These are phyloP conservation scores for Lecanoromycetidae sp. DNA, from an alignment of 2,329 filamentous ascomycete species.

Conservation along the genomic window DNA sequence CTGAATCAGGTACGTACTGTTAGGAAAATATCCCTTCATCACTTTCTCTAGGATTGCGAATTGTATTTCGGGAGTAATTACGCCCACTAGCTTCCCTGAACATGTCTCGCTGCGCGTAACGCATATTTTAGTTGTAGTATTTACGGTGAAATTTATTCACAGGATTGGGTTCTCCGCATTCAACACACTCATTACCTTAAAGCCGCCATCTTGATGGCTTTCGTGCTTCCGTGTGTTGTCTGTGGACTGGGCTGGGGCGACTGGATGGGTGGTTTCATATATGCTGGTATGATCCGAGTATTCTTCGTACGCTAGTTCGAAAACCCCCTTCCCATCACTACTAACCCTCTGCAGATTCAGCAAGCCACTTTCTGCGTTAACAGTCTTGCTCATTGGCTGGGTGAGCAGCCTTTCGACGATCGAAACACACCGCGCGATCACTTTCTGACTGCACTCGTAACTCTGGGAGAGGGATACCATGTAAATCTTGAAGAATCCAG, in stretches of 20 bases:
- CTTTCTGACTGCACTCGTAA: constrained; percentile 72
- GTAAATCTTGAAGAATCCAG: too few relatives aligned
- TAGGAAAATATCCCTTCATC: too few relatives aligned
- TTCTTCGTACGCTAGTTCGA: too few relatives aligned
- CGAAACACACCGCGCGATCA: constrained; percentile 84
- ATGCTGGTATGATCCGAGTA: constrained; percentile 72
- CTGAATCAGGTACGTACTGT: constrained; percentile 81
- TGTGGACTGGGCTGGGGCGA: constrained; percentile 71
- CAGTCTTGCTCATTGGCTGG: constrained; percentile 80
- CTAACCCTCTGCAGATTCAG: too few relatives aligned
- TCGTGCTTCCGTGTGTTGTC: constrained; percentile 62
- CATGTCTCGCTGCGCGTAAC: too few relatives aligned
- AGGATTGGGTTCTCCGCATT: constrained; percentile 72
- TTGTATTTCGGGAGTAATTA: too few relatives aligned
- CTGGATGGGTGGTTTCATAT: constrained; percentile 70
- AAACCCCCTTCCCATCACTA: too few relatives aligned
- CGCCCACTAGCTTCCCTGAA: too few relatives aligned
- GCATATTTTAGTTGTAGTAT: too few relatives aligned
- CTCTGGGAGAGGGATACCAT: constrained; percentile 78
- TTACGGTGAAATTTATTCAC: too few relatives aligned
- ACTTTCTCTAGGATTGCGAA: too few relatives aligned
- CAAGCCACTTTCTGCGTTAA: constrained; percentile 92
- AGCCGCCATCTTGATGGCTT: constrained; percentile 63
- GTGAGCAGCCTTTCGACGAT: constrained; percentile 86
- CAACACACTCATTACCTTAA: constrained; percentile 81